Conservation (phyloP, 192 early-diverging fungal species). For the Anaeromyces robustus region DNA sequence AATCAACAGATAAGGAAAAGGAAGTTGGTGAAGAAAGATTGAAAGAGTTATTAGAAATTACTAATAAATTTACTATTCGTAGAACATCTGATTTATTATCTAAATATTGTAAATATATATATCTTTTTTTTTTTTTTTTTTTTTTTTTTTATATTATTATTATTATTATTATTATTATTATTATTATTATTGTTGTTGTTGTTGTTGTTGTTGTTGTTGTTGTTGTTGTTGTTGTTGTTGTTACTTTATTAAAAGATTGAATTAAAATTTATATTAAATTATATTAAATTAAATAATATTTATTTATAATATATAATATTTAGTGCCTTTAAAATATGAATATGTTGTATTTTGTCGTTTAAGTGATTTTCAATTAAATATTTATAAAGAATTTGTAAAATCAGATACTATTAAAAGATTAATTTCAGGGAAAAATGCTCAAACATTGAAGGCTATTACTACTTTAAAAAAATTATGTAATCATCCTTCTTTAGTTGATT, state of each 20-base stretch:
- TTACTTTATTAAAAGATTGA: no score
- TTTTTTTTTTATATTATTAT: conserved; percentile 1
- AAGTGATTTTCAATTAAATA: conserved; percentile 49
- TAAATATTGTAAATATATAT: conserved; percentile 66
- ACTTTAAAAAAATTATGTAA: conserved; percentile 93
- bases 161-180: background rate
- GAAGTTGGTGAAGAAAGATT: conserved; percentile 68
- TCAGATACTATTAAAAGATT: conserved; percentile 55
- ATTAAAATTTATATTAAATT: no score
- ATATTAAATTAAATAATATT: conserved; percentile 3
- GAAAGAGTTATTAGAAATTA: conserved; percentile 64
- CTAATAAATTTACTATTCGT: conserved; percentile 92
- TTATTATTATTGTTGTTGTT: background rate
- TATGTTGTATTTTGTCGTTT: conserved; percentile 93
- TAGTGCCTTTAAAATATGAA: conserved; percentile 92
- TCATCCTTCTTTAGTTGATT: conserved; percentile 77
- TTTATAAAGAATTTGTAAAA: conserved; percentile 68
- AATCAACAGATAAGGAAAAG: conserved; percentile 66
- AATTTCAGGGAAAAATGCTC: conserved; percentile 35
- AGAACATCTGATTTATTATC: conserved; percentile 89
- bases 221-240: no score
- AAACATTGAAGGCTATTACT: conserved; percentile 80
- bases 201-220: no score
- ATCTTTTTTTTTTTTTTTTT: no score
- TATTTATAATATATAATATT: no score